Evolutionary conservation across 2,329 filamentous ascomycete genomes (phyloP).

Genomic region (Fusarium abutilonis): DNA sequence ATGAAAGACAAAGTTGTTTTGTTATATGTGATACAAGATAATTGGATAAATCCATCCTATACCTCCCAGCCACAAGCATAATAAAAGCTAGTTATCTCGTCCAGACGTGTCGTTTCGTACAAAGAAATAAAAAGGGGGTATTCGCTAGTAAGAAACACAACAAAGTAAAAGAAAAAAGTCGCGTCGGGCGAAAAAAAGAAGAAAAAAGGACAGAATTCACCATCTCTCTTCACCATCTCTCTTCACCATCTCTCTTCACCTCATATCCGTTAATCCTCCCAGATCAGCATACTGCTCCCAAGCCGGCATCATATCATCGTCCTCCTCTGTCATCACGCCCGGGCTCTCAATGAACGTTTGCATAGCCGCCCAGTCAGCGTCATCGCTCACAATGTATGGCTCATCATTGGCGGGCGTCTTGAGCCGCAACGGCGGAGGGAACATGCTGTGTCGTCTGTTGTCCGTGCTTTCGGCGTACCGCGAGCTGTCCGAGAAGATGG

Average conservation of each 20-base stretch:
- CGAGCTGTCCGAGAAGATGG: slow-evolving; percentile 43
- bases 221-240: slow-evolving; percentile 40
- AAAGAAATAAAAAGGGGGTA: slow-evolving; percentile 41
- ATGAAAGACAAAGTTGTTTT: neutral
- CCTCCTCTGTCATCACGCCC: slow-evolving; percentile 23
- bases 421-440: slow-evolving; percentile 40
- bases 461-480: slow-evolving; percentile 44
- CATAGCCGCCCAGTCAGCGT: slow-evolving; percentile 52
- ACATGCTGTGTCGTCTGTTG: slow-evolving; percentile 41
- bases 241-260: slow-evolving; percentile 35
- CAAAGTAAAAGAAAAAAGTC: slow-evolving; percentile 13
- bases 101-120: slow-evolving; percentile 31
- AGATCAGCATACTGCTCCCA: slow-evolving; percentile 61
- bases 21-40: neutral
- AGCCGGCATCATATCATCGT: slow-evolving; percentile 47
- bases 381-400: slow-evolving; percentile 44
- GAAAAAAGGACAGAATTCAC: neutral
- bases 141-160: slow-evolving; percentile 30
- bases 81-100: slow-evolving; percentile 29
- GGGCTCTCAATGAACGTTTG: slow-evolving; percentile 50
- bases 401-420: slow-evolving; percentile 37
- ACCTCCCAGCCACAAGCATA: slow-evolving; percentile 13
- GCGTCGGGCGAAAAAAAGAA: slow-evolving; percentile 22
- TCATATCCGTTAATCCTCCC: slow-evolving; percentile 56
- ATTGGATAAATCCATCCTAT: neutral